Conservation (phyloP, 169 alveolate genomes). For the Cryptosporidium felis region DNA sequence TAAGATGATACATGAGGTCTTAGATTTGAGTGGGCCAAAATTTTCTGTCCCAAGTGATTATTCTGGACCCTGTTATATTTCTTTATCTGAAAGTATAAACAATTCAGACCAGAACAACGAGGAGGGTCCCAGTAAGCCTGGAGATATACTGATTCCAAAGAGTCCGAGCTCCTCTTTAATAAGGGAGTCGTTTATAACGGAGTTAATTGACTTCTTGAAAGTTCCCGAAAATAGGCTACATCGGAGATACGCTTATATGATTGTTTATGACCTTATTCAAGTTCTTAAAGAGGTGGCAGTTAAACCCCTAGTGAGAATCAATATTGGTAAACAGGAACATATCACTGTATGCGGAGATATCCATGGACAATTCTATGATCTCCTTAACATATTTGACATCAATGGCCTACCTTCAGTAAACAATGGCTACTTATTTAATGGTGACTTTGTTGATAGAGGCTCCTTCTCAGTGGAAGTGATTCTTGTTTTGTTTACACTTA, state of each 20-base stretch:
- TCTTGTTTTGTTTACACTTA: slow-evolving; percentile 87
- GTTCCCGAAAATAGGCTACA: slow-evolving; percentile 93
- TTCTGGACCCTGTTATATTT: slow-evolving; percentile 30
- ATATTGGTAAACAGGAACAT: slow-evolving; percentile 88
- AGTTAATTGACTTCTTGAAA: slow-evolving; percentile 81
- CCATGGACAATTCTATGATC: slow-evolving; percentile 99
- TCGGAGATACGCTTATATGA: slow-evolving; percentile 89
- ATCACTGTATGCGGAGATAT: slow-evolving; percentile 99
- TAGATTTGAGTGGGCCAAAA: neutral
- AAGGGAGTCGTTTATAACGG: slow-evolving; percentile 75
- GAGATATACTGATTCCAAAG: slow-evolving; percentile 5
- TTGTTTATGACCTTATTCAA: slow-evolving; percentile 89
- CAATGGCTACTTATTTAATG: slow-evolving; percentile 98
- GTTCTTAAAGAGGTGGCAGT: slow-evolving; percentile 81
- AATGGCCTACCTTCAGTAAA: slow-evolving; percentile 96
- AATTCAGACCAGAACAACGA: neutral
- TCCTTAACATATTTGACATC: slow-evolving; percentile 93
- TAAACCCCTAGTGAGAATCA: slow-evolving; percentile 87
- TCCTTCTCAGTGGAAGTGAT: slow-evolving; percentile 97
- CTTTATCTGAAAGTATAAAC: neutral
- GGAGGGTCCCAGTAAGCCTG: neutral
- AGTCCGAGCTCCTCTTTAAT: neutral
- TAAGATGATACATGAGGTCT: slow-evolving; percentile 45
- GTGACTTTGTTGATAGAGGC: slow-evolving; percentile 99
- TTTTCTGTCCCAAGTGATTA: slow-evolving; percentile 10